Conservation (phyloP, 192 early-diverging fungal genomes). For the Coemansia sp. region DNA sequence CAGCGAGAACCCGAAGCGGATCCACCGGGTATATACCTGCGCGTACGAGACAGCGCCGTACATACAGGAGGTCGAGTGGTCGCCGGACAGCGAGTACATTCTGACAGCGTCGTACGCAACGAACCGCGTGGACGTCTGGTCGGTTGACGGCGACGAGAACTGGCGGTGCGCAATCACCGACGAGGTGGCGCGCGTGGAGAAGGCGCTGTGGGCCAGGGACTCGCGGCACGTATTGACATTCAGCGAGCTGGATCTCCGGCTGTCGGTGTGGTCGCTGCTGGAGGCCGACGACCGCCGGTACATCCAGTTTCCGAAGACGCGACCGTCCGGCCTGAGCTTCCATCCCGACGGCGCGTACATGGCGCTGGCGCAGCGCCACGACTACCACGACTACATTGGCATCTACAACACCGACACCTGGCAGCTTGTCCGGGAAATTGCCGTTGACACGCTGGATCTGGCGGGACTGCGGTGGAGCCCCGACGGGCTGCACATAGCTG, state of each 20-base stretch:
- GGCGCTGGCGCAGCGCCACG: constrained; percentile 52
- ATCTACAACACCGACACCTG: constrained; percentile 42
- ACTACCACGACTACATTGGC: constrained; percentile 46
- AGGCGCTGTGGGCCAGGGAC: constrained; percentile 40
- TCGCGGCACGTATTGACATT: constrained; percentile 45
- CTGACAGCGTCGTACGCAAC: constrained; percentile 41
- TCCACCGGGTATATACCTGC: constrained; percentile 39
- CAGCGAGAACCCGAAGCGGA: constrained; percentile 43
- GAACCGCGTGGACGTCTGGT: constrained; percentile 53
- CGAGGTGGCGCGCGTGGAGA: constrained; percentile 27
- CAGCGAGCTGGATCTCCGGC: constrained; percentile 50
- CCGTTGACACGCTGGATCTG: constrained; percentile 27
- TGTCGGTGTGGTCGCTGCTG: constrained; percentile 47
- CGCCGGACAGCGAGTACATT: constrained; percentile 29
- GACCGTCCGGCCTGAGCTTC: constrained; percentile 22
- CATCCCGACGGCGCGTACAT: constrained; percentile 37
- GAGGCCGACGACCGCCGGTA: constrained; percentile 31
- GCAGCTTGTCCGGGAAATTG: constrained; percentile 37
- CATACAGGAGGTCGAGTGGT: constrained; percentile 51
- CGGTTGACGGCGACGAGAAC: constrained; percentile 28
- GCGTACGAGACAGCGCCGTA: constrained; percentile 31
- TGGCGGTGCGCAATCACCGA: constrained; percentile 48
- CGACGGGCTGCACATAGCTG: constrained; percentile 43
- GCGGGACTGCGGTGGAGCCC: constrained; percentile 37
- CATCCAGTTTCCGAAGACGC: constrained; percentile 44